Evolutionary conservation across 176 grass and related monocot species (phyloP).

Genomic region (Avena atlantica): DNA sequence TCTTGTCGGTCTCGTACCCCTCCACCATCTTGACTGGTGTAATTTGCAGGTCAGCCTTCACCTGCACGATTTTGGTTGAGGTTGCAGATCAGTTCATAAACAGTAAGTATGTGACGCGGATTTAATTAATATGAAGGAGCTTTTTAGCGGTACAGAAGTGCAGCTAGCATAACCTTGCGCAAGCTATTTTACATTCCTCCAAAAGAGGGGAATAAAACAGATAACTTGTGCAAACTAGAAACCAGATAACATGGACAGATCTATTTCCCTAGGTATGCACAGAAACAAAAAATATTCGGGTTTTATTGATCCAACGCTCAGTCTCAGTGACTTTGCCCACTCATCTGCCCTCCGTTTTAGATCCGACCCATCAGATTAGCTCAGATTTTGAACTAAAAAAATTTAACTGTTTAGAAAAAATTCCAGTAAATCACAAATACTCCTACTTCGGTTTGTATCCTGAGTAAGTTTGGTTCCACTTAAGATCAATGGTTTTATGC

Average conservation of each 20-base stretch:
- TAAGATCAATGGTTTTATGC: no score
- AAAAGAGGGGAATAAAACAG: not conserved
- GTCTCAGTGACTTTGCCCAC: no score
- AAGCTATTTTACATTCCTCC: not conserved
- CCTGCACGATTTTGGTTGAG: conserved; percentile 16
- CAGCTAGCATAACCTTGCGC: not conserved
- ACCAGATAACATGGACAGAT: not conserved
- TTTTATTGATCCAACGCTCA: not conserved
- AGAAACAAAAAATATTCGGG: not conserved
- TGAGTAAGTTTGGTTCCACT: no score
- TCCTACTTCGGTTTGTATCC: no score
- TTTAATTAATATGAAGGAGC: not conserved
- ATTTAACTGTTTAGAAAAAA: no score
- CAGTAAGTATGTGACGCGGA: not conserved
- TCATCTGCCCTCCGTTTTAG: no score
- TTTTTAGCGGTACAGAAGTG: not conserved
- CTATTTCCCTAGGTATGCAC: not conserved
- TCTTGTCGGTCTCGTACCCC: conserved; percentile 58
- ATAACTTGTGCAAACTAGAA: not conserved
- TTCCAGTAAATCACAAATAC: no score
- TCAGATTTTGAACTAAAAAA: no score
- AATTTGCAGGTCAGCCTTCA: conserved; percentile 5
- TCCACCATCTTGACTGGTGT: conserved; percentile 37
- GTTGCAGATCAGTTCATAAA: no score
- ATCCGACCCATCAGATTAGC: no score